These are phyloP conservation scores for Adansonia gregorii DNA, from an alignment of 441 rosid species.

Conservation along the genomic window DNA sequence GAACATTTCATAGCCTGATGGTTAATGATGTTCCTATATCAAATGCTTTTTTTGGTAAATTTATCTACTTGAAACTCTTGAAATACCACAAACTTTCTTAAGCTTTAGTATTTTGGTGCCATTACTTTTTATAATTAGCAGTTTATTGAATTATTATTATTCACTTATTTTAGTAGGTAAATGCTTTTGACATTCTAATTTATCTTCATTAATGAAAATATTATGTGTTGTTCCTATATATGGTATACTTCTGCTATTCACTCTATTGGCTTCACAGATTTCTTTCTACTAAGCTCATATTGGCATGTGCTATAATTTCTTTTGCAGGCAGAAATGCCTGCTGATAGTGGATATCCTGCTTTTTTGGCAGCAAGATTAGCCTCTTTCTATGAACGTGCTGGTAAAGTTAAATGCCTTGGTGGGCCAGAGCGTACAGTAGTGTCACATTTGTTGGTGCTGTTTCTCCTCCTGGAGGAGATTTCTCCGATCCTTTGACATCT, in stretches of 20 bases:
- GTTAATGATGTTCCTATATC: no score
- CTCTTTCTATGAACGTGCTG: slow-evolving; percentile 85
- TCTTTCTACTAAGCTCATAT: slow-evolving; percentile 6
- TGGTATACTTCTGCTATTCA: neutral
- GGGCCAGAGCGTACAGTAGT: slow-evolving; percentile 96
- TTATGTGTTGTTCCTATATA: neutral
- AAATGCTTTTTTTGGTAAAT: no score
- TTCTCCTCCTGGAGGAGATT: slow-evolving; percentile 99
- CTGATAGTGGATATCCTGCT: slow-evolving; percentile 99
- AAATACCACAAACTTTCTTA: neutral
- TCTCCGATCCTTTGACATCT: slow-evolving; percentile 74
- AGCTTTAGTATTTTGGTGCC: neutral
- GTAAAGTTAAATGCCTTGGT: slow-evolving; percentile 98
- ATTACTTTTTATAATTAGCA: neutral
- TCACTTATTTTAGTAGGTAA: neutral
- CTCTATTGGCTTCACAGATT: neutral
- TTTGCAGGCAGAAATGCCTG: slow-evolving; percentile 98
- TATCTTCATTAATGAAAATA: neutral
- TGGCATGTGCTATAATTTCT: slow-evolving; percentile 32
- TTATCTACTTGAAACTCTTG: neutral
- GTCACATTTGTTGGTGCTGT: slow-evolving; percentile 99
- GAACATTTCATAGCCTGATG: no score
- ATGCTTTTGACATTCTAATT: neutral
- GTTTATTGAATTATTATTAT: neutral
- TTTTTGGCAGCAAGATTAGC: slow-evolving; percentile 98